A percentile compares a stretch with the other conserved stretches of the same genome.
phyloP scores from a whole-genome alignment of 331 rosid genomes.

The Quercus phellos region DNA sequence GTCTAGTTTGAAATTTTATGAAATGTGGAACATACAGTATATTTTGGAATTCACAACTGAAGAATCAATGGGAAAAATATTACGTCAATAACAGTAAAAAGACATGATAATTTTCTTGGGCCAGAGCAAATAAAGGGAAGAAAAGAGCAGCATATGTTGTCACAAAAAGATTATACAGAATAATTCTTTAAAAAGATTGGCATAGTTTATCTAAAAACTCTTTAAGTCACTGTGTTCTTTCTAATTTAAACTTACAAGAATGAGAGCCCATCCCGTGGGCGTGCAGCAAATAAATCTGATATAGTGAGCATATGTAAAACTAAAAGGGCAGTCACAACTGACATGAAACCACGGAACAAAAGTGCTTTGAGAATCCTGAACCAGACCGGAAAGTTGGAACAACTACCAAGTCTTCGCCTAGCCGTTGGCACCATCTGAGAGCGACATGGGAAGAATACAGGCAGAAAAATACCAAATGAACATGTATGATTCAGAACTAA shows the following conservation, averaged over 20 bases:
- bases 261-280: conserved; percentile 90
- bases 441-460: conserved; percentile 17
- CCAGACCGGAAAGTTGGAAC: conserved; percentile 74
- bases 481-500: background rate
- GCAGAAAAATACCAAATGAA: conserved; percentile 6
- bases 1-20: background rate
- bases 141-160: background rate
- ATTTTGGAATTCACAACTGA: background rate
- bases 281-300: conserved; percentile 81
- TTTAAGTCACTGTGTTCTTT: background rate
- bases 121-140: background rate
- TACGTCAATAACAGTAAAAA: background rate
- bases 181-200: background rate
- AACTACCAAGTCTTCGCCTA: conserved; percentile 60
- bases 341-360: conserved; percentile 78
- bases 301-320: conserved; percentile 73
- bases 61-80: background rate
- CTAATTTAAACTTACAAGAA: conserved; percentile 55
- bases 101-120: background rate
- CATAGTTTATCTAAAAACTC: background rate
- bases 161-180: background rate
- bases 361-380: conserved; percentile 87
- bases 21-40: background rate
- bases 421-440: conserved; percentile 87
- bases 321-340: conserved; percentile 76